Evolutionary conservation across 768 basidiomycete genomes (phyloP).

Genomic region (Boletus huronensis): DNA sequence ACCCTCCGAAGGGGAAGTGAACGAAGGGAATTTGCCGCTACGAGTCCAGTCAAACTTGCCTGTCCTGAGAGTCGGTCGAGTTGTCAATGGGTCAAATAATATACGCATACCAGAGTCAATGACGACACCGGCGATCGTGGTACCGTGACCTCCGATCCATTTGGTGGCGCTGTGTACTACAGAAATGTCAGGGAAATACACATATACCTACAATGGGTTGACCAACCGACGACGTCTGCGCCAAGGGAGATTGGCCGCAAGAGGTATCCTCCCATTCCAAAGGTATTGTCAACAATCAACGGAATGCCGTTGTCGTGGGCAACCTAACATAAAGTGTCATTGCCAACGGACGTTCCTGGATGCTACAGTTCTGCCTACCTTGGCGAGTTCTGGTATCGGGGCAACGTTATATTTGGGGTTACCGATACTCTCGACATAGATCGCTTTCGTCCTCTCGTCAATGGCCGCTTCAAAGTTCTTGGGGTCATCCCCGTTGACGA

Average conservation of each 20-base stretch:
- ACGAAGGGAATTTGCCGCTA: conserved; percentile 53
- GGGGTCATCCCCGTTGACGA: conserved; percentile 46
- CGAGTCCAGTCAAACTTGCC: conserved; percentile 57
- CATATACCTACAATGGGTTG: not conserved
- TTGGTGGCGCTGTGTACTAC: conserved; percentile 58
- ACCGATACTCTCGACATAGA: too few species aligned
- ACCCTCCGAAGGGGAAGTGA: conserved; percentile 52
- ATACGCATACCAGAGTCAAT: conserved; percentile 49
- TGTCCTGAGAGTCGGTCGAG: conserved; percentile 11
- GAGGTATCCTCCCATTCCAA: conserved; percentile 59
- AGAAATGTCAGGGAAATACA: not conserved
- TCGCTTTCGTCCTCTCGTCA: too few species aligned
- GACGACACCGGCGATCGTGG: conserved; percentile 61
- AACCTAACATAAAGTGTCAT: conserved; percentile 32
- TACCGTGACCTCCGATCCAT: conserved; percentile 69
- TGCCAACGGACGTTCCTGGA: not conserved
- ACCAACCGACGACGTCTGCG: conserved; percentile 50
- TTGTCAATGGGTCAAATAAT: not conserved
- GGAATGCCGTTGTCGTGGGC: conserved; percentile 61
- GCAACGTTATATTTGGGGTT: too few species aligned
- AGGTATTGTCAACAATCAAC: conserved; percentile 63
- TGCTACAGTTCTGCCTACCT: conserved; percentile 29
- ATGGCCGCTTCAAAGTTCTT: conserved; percentile 50
- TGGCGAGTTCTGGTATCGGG: conserved; percentile 56
- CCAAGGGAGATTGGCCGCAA: conserved; percentile 53